Conservation (phyloP, 768 basidiomycete species). For the Russula virescens region DNA sequence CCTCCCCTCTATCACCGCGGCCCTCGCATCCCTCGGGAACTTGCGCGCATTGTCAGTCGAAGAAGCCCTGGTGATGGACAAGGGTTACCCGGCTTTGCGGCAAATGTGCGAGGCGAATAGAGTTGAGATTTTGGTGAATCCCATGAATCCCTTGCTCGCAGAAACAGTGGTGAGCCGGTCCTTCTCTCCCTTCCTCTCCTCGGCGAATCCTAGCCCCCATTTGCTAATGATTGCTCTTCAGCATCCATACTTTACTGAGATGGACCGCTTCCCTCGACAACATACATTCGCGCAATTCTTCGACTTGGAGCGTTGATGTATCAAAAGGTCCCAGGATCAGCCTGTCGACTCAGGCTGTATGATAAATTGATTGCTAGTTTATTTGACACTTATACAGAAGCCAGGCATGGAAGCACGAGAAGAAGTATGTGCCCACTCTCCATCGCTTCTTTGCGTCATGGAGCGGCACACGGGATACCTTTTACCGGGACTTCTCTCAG, state of each 20-base stretch:
- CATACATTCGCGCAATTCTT: constrained; percentile 12
- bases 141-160: neutral
- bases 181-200: too few relatives aligned
- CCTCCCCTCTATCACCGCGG: constrained; percentile 1
- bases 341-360: too few relatives aligned
- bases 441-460: neutral
- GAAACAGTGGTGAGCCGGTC: constrained; percentile 3
- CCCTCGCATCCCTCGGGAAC: neutral
- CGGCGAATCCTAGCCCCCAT: too few relatives aligned
- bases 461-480: neutral
- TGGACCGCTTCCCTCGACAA: constrained; percentile 18
- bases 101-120: constrained; percentile 1
- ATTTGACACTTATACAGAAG: neutral
- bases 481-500: constrained; percentile 5
- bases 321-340: too few relatives aligned
- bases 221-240: neutral
- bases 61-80: constrained; percentile 5
- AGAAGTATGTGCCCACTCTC: too few relatives aligned
- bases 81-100: constrained; percentile 3
- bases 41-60: constrained; percentile 9
- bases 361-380: neutral
- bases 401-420: neutral
- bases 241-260: constrained; percentile 12
- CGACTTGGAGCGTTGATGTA: neutral
- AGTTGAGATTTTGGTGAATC: constrained; percentile 8